These are phyloP conservation scores for Cnidoscolus chayamansa DNA, from an alignment of 441 rosid species.

Conservation along the genomic window DNA sequence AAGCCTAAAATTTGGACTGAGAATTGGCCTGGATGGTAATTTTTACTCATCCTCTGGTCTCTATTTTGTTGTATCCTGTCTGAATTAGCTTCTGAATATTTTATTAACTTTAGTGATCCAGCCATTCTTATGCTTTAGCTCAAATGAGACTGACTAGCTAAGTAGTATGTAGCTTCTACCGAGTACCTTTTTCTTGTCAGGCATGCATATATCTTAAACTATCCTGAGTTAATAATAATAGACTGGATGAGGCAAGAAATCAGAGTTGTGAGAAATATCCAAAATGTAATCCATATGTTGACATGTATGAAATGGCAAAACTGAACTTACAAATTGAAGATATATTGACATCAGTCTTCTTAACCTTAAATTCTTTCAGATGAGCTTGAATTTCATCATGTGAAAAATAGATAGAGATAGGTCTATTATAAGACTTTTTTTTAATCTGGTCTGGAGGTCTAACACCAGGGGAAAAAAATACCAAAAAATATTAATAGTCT, in stretches of 20 bases:
- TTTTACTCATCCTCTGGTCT: conserved; percentile 18
- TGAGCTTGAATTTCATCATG: neutral
- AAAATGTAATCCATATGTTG: neutral
- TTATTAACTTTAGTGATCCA: neutral
- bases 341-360: neutral
- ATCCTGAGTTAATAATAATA: neutral
- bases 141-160: neutral
- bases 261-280: neutral
- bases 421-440: neutral
- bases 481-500: too few relatives aligned
- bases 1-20: conserved; percentile 99
- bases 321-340: neutral
- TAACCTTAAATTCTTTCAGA: neutral
- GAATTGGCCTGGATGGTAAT: conserved; percentile 99
- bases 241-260: neutral
- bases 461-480: neutral
- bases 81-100: conserved; percentile 7
- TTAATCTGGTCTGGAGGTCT: neutral
- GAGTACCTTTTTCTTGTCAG: neutral
- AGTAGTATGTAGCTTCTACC: neutral
- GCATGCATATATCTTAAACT: neutral
- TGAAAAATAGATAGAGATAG: neutral
- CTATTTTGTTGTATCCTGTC: neutral
- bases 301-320: neutral
- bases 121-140: neutral